Conservation (phyloP, 2,329 filamentous ascomycete genomes). For the Xylariaceae sp. region DNA sequence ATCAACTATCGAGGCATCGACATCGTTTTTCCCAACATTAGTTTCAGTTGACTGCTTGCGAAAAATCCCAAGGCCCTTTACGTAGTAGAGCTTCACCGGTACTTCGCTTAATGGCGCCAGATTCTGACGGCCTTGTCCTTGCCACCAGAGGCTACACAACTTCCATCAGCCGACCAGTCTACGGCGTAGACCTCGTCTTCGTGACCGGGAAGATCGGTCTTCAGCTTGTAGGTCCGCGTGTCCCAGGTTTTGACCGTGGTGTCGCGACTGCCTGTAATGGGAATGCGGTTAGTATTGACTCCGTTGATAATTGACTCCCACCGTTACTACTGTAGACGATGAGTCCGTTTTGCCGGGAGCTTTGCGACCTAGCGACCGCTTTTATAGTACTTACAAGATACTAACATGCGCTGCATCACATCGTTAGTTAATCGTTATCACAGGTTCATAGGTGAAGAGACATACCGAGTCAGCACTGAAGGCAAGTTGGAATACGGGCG, state of each 20-base stretch:
- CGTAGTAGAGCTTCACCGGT: no score
- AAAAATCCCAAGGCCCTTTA: not conserved
- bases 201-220: conserved; percentile 22
- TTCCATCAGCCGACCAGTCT: conserved; percentile 90
- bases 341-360: no score
- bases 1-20: not conserved
- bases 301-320: not conserved
- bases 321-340: no score
- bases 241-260: conserved; percentile 91
- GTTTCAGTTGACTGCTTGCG: not conserved
- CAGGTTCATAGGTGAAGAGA: not conserved
- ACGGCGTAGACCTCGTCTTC: conserved; percentile 43
- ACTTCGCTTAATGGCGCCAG: conserved; percentile 52
- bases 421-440: not conserved
- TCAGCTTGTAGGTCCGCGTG: conserved; percentile 73
- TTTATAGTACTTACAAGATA: conserved; percentile 13
- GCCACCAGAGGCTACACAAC: conserved; percentile 83
- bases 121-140: conserved; percentile 76
- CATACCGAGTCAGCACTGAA: conserved; percentile 79
- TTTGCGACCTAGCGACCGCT: no score
- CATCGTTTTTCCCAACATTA: not conserved
- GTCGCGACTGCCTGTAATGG: conserved; percentile 61
- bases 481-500: conserved; percentile 84
- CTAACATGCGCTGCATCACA: conserved; percentile 33
- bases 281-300: conserved; percentile 17